These are phyloP conservation scores for Elaeagnus macrophylla DNA, from an alignment of 306 rosid genomes.

Conservation along the genomic window DNA sequence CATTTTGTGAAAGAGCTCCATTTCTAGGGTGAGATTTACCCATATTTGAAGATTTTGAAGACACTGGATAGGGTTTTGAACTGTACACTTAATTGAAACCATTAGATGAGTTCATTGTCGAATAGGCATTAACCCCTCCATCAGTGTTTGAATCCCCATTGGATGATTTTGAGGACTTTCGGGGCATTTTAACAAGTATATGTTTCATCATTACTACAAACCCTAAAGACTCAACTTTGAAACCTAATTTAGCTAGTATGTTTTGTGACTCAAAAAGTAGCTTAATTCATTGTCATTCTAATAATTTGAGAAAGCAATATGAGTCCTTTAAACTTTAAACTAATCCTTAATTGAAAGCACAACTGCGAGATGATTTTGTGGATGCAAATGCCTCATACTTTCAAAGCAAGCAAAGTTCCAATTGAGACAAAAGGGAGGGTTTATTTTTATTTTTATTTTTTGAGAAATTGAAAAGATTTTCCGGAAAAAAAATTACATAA, in stretches of 20 bases:
- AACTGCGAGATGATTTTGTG: constrained; percentile 3
- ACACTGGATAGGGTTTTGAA: constrained; percentile 30
- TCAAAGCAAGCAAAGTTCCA: not conserved
- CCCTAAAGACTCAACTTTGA: constrained; percentile 7
- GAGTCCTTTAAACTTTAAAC: not conserved
- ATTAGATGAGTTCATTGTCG: constrained; percentile 28
- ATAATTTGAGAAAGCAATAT: not conserved
- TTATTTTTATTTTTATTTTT: constrained; percentile 6
- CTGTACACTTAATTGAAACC: constrained; percentile 31
- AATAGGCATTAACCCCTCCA: constrained; percentile 27
- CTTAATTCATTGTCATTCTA: constrained; percentile 17
- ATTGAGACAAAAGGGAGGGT: not conserved
- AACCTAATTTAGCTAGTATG: constrained; percentile 5
- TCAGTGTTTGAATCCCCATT: constrained; percentile 27
- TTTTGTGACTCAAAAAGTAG: constrained; percentile 6
- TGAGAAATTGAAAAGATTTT: constrained; percentile 24
- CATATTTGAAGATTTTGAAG: constrained; percentile 31
- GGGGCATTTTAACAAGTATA: constrained; percentile 42
- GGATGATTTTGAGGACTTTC: constrained; percentile 44
- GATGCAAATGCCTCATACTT: constrained; percentile 8
- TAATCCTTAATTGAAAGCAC: constrained; percentile 15
- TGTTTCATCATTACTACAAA: constrained; percentile 53
- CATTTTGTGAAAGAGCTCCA: constrained; percentile 25
- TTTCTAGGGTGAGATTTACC: constrained; percentile 28
- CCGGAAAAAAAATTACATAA: constrained; percentile 16